phyloP scores from a whole-genome alignment of 2,329 filamentous ascomycete species.

The Pochonia chlamydosporia region DNA sequence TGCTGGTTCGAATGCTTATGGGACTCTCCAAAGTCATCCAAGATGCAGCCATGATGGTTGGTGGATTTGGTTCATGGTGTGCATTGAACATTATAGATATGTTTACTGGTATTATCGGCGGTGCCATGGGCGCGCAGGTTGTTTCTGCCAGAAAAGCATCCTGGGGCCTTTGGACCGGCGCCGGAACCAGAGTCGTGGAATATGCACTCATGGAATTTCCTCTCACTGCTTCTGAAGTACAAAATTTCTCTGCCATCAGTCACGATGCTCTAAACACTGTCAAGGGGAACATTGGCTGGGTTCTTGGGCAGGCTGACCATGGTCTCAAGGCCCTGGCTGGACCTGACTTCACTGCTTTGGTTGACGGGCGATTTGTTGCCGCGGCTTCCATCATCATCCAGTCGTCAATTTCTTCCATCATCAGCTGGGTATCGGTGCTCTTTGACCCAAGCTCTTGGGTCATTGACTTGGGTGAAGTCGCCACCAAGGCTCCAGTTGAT shows the following conservation, averaged over 20 bases:
- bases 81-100: constrained; percentile 33
- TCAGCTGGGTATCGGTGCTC: constrained; percentile 20
- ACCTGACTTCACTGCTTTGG: constrained; percentile 29
- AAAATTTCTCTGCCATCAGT: constrained; percentile 70
- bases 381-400: neutral
- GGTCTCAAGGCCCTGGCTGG: constrained; percentile 36
- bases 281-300: constrained; percentile 43
- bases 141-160: constrained; percentile 30
- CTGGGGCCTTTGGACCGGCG: constrained; percentile 35
- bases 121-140: constrained; percentile 22
- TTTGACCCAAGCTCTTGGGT: constrained; percentile 51
- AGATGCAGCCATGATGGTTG: constrained; percentile 62
- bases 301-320: constrained; percentile 32
- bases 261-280: constrained; percentile 62
- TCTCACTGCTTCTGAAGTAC: constrained; percentile 56
- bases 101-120: constrained; percentile 27
- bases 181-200: constrained; percentile 41
- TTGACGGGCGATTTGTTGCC: constrained; percentile 11
- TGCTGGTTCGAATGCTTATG: constrained; percentile 68
- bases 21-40: constrained; percentile 72
- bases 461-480: constrained; percentile 45
- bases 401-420: constrained; percentile 15
- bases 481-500: constrained; percentile 36
- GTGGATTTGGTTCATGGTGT: constrained; percentile 48
- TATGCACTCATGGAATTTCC: constrained; percentile 46